Conservation (phyloP, 352 stramenopile genomes). For the Globisporangium echinulatum region DNA sequence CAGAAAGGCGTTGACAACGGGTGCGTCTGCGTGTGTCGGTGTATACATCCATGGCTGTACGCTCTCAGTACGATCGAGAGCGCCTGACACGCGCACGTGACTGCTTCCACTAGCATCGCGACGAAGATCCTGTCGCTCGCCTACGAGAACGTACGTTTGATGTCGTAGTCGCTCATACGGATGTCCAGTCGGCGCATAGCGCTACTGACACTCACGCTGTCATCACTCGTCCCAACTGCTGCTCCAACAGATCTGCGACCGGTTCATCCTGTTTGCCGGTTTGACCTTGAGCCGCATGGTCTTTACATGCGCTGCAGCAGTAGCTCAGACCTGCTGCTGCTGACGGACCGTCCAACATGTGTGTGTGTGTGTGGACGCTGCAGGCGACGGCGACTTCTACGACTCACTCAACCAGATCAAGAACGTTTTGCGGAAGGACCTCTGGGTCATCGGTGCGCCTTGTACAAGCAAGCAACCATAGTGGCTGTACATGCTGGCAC, state of each 20-base stretch:
- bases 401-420: conserved; percentile 76
- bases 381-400: conserved; percentile 85
- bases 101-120: conserved; percentile 43
- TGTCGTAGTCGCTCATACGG: neutral
- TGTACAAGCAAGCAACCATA: neutral
- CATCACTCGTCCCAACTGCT: neutral
- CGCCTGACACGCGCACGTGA: neutral
- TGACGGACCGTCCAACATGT: neutral
- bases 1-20: conserved; percentile 86
- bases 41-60: no score
- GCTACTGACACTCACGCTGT: no score
- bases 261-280: conserved; percentile 81
- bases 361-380: neutral
- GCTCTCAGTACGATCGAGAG: neutral
- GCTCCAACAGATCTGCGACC: conserved; percentile 56
- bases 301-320: no score
- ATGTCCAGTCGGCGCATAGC: no score
- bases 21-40: conserved; percentile 19
- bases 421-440: conserved; percentile 78
- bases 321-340: no score
- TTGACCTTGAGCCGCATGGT: neutral
- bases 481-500: no score
- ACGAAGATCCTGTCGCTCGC: conserved; percentile 83
- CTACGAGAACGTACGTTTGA: conserved; percentile 64
- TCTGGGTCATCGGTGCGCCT: conserved; percentile 76